A percentile compares a stretch with the other conserved stretches of the same genome.
Evolutionary conservation across 2,329 filamentous ascomycete species (phyloP).

Genomic region (Colletotrichum tanaceti): DNA sequence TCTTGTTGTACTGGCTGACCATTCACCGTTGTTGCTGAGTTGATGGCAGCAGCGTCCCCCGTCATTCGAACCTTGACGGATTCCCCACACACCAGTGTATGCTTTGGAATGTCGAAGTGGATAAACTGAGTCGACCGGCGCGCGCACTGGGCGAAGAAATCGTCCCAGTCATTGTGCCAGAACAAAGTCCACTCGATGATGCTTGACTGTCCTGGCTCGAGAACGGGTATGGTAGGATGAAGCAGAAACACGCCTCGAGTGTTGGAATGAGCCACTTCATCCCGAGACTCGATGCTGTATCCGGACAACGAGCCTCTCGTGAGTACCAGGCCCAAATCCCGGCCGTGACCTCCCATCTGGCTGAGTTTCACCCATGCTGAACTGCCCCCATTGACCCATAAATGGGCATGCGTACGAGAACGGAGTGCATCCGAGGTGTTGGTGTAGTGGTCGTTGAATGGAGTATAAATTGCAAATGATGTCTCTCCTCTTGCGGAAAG

Average conservation of each 20-base stretch:
- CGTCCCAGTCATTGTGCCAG: conserved; percentile 35
- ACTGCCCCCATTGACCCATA: conserved; percentile 33
- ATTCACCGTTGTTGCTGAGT: conserved; percentile 15
- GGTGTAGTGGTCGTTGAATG: conserved; percentile 40
- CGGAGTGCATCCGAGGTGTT: conserved; percentile 31
- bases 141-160: conserved; percentile 31
- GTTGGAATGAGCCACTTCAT: conserved; percentile 32
- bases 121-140: conserved; percentile 28
- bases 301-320: conserved; percentile 29
- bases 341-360: conserved; percentile 37
- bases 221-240: conserved; percentile 25
- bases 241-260: conserved; percentile 38
- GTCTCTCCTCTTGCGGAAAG: conserved; percentile 19
- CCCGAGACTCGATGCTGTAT: conserved; percentile 39
- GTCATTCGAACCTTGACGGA: conserved; percentile 12
- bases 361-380: conserved; percentile 37
- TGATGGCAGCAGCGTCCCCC: conserved; percentile 11
- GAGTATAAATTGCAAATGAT: conserved; percentile 36
- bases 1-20: conserved; percentile 10
- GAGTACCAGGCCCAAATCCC: conserved; percentile 34
- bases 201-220: conserved; percentile 25
- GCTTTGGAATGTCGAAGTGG: conserved; percentile 15
- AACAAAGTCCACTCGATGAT: conserved; percentile 31
- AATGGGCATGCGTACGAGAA: conserved; percentile 30
- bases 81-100: conserved; percentile 18